Evolutionary conservation across 768 basidiomycete species (phyloP).

Genomic region (Leccinum rimulosum): DNA sequence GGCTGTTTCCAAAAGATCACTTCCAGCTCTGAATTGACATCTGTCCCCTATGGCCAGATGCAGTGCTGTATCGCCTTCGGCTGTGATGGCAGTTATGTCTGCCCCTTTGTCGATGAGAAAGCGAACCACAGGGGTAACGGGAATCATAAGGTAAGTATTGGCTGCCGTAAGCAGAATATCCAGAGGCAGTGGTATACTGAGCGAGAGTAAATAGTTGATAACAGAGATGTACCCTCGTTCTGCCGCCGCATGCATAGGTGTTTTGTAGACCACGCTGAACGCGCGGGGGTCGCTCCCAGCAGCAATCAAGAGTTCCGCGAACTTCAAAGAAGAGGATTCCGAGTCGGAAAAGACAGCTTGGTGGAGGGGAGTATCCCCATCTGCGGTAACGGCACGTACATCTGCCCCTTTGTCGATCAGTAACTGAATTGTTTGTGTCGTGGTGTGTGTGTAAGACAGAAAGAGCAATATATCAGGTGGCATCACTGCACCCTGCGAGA

Average conservation of each 20-base stretch:
- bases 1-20: not conserved
- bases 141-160: too few species aligned
- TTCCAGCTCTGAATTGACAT: too few species aligned
- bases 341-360: fast-evolving
- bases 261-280: not conserved
- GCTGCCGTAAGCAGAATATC: not conserved
- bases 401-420: not conserved
- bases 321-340: not conserved
- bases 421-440: not conserved
- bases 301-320: not conserved
- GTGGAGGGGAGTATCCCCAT: not conserved
- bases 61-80: not conserved
- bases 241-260: not conserved
- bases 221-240: not conserved
- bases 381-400: fast-evolving
- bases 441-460: not conserved
- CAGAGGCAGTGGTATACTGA: not conserved
- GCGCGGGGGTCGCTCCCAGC: not conserved
- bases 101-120: not conserved
- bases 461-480: not conserved
- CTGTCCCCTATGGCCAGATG: not conserved
- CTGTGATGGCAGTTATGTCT: not conserved
- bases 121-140: not conserved
- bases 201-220: not conserved
- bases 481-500: not conserved